phyloP scores from a whole-genome alignment of 2,329 filamentous ascomycete species.

The Xylariaceae sp. region DNA sequence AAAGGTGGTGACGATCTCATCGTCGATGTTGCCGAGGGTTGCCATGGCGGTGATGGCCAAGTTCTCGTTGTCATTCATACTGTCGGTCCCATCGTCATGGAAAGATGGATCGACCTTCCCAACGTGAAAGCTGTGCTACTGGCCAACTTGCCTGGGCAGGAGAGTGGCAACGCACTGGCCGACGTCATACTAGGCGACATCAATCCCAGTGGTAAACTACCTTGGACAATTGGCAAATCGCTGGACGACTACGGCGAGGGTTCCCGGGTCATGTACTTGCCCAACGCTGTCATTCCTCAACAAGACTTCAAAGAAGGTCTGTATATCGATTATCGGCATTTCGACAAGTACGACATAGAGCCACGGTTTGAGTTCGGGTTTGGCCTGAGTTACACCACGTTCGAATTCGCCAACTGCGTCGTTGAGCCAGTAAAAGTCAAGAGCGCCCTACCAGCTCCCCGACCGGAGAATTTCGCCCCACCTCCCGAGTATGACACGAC shows the following conservation, averaged over 20 bases:
- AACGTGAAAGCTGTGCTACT: slow-evolving; percentile 75
- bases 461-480: slow-evolving; percentile 39
- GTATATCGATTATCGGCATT: slow-evolving; percentile 85
- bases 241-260: slow-evolving; percentile 72
- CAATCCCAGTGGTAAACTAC: slow-evolving; percentile 76
- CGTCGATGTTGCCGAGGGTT: slow-evolving; percentile 61
- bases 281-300: slow-evolving; percentile 68
- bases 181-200: slow-evolving; percentile 75
- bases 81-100: slow-evolving; percentile 76
- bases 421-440: slow-evolving; percentile 48
- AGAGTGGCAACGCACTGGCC: slow-evolving; percentile 75
- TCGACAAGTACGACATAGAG: slow-evolving; percentile 69
- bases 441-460: slow-evolving; percentile 36
- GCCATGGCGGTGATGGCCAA: slow-evolving; percentile 58
- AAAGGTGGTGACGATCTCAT: slow-evolving; percentile 75
- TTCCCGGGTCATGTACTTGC: slow-evolving; percentile 63
- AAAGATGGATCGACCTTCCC: slow-evolving; percentile 73
- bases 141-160: slow-evolving; percentile 82
- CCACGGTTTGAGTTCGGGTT: slow-evolving; percentile 85
- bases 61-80: slow-evolving; percentile 85
- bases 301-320: slow-evolving; percentile 80
- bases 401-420: slow-evolving; percentile 55
- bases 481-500: slow-evolving; percentile 54
- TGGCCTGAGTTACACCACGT: slow-evolving; percentile 76
- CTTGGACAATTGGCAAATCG: slow-evolving; percentile 77